phyloP scores from a whole-genome alignment of 768 basidiomycete genomes.

The Calocera cornea region DNA sequence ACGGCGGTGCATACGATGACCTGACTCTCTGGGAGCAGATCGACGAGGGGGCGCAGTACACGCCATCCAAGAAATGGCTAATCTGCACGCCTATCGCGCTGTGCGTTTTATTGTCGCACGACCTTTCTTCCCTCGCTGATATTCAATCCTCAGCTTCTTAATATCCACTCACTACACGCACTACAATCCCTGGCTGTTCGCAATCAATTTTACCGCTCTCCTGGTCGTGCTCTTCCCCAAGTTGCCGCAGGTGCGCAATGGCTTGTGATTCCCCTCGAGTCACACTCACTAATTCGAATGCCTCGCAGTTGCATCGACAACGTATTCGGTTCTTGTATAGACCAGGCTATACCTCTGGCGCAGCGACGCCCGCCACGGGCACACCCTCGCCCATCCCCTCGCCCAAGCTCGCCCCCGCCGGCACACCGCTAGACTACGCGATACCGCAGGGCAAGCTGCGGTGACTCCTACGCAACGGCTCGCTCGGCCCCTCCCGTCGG shows the following conservation, averaged over 20 bases:
- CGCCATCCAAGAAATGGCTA: constrained; percentile 96
- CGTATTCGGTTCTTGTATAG: constrained; percentile 59
- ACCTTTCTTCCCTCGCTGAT: background rate
- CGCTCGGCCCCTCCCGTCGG: background rate
- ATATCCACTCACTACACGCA: constrained; percentile 96
- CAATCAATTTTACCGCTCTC: constrained; percentile 72
- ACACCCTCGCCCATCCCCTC: constrained; percentile 13
- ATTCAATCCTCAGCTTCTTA: constrained; percentile 51
- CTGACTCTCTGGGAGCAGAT: constrained; percentile 99
- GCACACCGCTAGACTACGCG: background rate
- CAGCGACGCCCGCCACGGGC: constrained; percentile 11
- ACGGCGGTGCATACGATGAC: constrained; percentile 92
- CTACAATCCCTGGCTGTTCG: constrained; percentile 88
- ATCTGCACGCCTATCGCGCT: constrained; percentile 75
- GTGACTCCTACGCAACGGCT: background rate
- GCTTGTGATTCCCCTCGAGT: constrained; percentile 1
- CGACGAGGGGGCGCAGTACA: constrained; percentile 95
- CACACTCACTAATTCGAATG: background rate
- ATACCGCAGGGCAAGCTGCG: background rate
- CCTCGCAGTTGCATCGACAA: constrained; percentile 59
- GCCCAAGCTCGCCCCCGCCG: background rate
- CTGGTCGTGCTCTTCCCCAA: constrained; percentile 61
- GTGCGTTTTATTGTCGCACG: constrained; percentile 38
- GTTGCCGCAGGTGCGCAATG: constrained; percentile 64
- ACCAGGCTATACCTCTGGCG: constrained; percentile 27